Evolutionary conservation across 768 basidiomycete species (phyloP), one percentile per base, ranked within the genome.

Genomic region (Holtermannia corniformis): DNA sequence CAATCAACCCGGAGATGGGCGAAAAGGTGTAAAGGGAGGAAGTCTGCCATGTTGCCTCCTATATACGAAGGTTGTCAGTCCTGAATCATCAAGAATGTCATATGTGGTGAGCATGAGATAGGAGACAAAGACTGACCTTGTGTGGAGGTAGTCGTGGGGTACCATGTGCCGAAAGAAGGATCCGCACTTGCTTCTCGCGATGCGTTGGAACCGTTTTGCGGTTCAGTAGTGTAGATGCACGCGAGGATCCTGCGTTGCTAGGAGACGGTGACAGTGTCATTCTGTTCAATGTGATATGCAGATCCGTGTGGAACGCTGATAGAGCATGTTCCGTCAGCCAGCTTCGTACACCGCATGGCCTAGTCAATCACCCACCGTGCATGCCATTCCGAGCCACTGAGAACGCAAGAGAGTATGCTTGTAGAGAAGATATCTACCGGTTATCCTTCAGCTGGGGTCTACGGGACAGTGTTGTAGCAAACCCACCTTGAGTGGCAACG

Each of bases 21-120:
- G 68, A 72, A 51, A 72, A 65, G 20, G 70, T 65, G 58, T 68
- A 72, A 4, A 72, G 46, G 0, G 70, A 72, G 1, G 68, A 70
- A 21, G 68, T 72, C 22, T 67, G 58, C 70, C 70, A 72, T 20
- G 58, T 61, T 1, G 68, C 59, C 44, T 67, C 66, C 68, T 69
- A 28, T 26, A 25, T 23, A 20, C 1, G 13, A 27, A 23, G 12
- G 21, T n/a, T 26, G 32, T 19, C 27, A n/a, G 16, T 22, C 23
- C 22, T 23, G 19, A 12, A 37, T 12, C 44, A 37, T 22, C 7
- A 42, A 24, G 19, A 3, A 45, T 4, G 4, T 3, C 3, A n/a
- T 37, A 19, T 19, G 20, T 12, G 41, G 3, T 7, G 5, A 16
- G 4, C 13, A 44, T n/a, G 5, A 41, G 49, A 32, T 14, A 20